phyloP scores from a whole-genome alignment of 108 stramenopile genomes.

The Phaeodactylum tricornutum region DNA sequence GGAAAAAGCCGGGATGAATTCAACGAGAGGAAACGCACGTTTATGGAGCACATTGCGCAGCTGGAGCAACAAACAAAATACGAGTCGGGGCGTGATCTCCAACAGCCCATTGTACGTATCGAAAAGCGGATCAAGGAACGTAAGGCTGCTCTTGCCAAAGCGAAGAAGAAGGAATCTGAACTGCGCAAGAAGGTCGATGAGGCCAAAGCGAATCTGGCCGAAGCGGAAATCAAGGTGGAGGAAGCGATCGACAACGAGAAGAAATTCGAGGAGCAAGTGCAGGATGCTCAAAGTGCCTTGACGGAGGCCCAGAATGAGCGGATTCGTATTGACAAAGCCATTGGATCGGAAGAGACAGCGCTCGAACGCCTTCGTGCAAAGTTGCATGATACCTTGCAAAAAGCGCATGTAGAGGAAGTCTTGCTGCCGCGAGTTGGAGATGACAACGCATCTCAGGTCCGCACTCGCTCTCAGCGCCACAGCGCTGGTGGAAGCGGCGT shows the following conservation, averaged over 20 bases:
- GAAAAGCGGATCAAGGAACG: constrained; percentile 38
- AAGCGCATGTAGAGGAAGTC: constrained; percentile 85
- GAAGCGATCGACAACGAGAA: constrained; percentile 47
- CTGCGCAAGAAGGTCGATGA: constrained; percentile 37
- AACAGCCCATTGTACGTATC: constrained; percentile 19
- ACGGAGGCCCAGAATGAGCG: constrained; percentile 57
- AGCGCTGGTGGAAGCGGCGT: constrained; percentile 14
- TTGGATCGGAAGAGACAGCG: constrained; percentile 52
- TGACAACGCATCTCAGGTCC: no score
- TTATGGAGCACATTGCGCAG: constrained; percentile 66
- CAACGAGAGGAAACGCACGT: constrained; percentile 47
- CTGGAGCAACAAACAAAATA: constrained; percentile 50
- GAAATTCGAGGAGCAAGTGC: constrained; percentile 49
- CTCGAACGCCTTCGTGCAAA: constrained; percentile 75
- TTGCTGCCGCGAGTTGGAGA: constrained; percentile 73
- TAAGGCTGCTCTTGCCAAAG: constrained; percentile 37
- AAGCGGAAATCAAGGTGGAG: constrained; percentile 58
- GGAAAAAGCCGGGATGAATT: constrained; percentile 74
- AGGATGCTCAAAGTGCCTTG: constrained; percentile 47
- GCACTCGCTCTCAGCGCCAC: constrained; percentile 14
- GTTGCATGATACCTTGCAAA: constrained; percentile 85
- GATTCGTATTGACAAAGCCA: constrained; percentile 41
- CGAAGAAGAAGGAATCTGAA: constrained; percentile 30
- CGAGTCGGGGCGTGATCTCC: constrained; percentile 37
- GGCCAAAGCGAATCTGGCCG: constrained; percentile 49